Conservation (phyloP, 2,329 filamentous ascomycete species). For the Exophiala phaeomuriformis region DNA sequence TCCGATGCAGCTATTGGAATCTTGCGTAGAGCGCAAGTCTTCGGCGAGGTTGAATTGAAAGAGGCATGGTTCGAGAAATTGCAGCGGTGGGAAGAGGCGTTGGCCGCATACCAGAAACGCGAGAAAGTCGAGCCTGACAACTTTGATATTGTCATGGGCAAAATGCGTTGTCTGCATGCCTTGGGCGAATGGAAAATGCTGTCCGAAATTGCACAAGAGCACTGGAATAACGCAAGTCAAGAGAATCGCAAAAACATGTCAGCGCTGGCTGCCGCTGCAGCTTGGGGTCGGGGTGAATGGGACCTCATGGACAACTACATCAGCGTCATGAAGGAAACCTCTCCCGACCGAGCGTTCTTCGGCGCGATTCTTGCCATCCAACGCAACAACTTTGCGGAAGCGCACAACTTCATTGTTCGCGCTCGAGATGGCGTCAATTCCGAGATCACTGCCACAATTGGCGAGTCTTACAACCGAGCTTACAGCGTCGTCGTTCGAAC, state of each 20-base stretch:
- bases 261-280: conserved; percentile 85
- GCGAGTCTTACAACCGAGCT: conserved; percentile 94
- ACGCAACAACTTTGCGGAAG: conserved; percentile 89
- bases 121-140: conserved; percentile 68
- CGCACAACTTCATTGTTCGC: conserved; percentile 79
- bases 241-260: conserved; percentile 89
- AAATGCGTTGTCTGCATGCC: conserved; percentile 97
- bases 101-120: conserved; percentile 83
- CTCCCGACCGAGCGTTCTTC: conserved; percentile 94
- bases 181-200: conserved; percentile 95
- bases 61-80: conserved; percentile 99
- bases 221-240: conserved; percentile 81
- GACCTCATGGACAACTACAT: conserved; percentile 97
- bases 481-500: conserved; percentile 98
- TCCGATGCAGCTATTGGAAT: conserved; percentile 98
- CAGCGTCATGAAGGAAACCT: conserved; percentile 85
- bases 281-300: conserved; percentile 95
- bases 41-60: conserved; percentile 89
- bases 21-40: conserved; percentile 86
- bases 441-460: conserved; percentile 90
- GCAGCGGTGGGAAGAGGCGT: conserved; percentile 94
- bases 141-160: conserved; percentile 96
- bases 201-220: conserved; percentile 79
- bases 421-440: conserved; percentile 91
- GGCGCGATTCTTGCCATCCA: conserved; percentile 92